Evolutionary conservation across 305 asterid genomes (phyloP).

Genomic region (Euphrasia arctica): DNA sequence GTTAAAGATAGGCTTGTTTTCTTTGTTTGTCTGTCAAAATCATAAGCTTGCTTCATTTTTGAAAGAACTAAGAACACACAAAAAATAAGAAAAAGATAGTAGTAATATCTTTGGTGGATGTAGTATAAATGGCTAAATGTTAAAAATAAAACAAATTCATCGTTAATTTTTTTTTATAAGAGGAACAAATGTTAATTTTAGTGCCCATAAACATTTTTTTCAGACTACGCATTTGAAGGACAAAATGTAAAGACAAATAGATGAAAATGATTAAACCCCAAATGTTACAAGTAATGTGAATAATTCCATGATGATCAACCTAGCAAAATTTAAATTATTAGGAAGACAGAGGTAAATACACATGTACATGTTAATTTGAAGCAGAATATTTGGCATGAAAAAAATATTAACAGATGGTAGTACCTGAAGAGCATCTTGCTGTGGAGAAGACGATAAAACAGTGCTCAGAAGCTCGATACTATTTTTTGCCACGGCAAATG

Average conservation of each 20-base stretch:
- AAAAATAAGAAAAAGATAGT: too few species aligned
- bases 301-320: too few species aligned
- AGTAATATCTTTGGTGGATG: not conserved
- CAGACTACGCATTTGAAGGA: too few species aligned
- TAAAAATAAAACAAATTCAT: not conserved
- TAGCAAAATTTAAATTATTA: too few species aligned
- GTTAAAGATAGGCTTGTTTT: not conserved
- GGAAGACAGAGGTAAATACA: too few species aligned
- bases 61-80: not conserved
- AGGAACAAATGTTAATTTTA: too few species aligned
- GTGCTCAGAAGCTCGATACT: constrained; percentile 91
- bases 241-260: too few species aligned
- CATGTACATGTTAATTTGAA: not conserved
- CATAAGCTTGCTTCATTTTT: not conserved
- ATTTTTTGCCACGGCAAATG: constrained; percentile 95
- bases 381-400: not conserved
- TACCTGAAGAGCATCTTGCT: constrained; percentile 94
- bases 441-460: constrained; percentile 95
- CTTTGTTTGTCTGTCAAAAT: not conserved
- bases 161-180: not conserved
- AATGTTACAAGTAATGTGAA: too few species aligned
- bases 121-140: constrained; percentile 3
- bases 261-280: too few species aligned
- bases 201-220: too few species aligned
- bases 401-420: constrained; percentile 16